Evolutionary conservation across 208 protist genomes (phyloP).

Genomic region (Blastocrithidia nonstop): DNA sequence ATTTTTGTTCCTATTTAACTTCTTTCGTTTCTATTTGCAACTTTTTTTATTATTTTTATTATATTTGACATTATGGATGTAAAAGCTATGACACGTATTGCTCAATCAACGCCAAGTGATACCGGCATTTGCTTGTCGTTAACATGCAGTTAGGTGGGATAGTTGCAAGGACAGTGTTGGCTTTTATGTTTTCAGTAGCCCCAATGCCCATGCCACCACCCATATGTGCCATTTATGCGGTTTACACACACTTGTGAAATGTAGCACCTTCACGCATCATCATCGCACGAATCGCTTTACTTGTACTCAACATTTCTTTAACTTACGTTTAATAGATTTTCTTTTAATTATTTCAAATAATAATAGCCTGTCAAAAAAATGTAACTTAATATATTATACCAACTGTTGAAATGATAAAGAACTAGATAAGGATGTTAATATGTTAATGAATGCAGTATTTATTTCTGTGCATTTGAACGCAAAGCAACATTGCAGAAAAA

Average conservation of each 20-base stretch:
- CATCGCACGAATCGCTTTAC: constrained; percentile 17
- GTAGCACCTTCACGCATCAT: constrained; percentile 46
- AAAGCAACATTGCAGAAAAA: too few relatives aligned
- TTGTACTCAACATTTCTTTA: constrained; percentile 7
- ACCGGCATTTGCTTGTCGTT: constrained; percentile 46
- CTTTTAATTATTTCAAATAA: not conserved
- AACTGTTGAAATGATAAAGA: not conserved
- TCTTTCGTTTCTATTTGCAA: not conserved
- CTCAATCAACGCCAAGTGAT: constrained; percentile 45
- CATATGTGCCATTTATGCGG: constrained; percentile 42
- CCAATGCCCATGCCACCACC: constrained; percentile 72
- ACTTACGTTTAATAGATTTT: not conserved
- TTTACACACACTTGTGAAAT: constrained; percentile 28
- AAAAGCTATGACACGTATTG: not conserved
- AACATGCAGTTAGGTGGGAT: constrained; percentile 59
- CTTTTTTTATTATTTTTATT: not conserved
- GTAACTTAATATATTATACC: not conserved
- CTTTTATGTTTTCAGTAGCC: constrained; percentile 10
- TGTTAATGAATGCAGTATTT: not conserved
- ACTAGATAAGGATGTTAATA: not conserved
- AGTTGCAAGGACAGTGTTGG: constrained; percentile 21
- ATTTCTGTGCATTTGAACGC: constrained; percentile 2
- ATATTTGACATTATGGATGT: not conserved
- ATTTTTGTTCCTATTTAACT: not conserved
- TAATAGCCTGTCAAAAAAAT: not conserved